Percentiles rank a stretch among this genome's conserved stretches.
These are phyloP conservation scores for Coniochaeta prunicola DNA, from an alignment of 2,329 filamentous ascomycete species.

Conservation along the genomic window DNA sequence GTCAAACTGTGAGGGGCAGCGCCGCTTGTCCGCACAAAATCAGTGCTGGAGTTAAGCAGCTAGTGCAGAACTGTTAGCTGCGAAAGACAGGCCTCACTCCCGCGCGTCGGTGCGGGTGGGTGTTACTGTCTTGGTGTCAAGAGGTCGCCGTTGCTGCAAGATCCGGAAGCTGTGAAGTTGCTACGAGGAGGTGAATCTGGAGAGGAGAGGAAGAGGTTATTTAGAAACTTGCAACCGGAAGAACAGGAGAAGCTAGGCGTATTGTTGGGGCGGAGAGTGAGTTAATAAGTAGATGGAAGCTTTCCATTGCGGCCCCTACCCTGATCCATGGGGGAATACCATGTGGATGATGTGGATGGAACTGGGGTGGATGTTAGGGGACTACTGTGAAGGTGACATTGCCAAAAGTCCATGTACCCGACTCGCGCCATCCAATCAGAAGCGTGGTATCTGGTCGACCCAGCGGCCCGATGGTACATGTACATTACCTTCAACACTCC, in stretches of 20 bases:
- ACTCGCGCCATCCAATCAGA: not conserved
- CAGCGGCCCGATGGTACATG: not conserved
- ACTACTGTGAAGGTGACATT: not conserved
- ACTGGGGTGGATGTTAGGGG: not conserved
- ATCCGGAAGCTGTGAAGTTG: not conserved
- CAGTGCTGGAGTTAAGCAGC: not conserved
- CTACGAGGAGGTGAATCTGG: not conserved
- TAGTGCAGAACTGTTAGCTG: not conserved
- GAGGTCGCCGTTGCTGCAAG: not conserved
- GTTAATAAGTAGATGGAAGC: conserved; percentile 1
- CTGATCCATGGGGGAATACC: not conserved
- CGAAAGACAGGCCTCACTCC: not conserved
- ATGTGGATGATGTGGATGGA: not conserved
- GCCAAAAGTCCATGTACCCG: not conserved
- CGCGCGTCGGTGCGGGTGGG: not conserved
- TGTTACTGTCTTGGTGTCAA: not conserved
- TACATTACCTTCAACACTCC: not conserved
- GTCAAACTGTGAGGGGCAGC: not conserved
- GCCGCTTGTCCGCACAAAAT: not conserved
- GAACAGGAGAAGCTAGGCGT: not conserved
- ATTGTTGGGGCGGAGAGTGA: conserved; percentile 2
- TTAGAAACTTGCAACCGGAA: not conserved
- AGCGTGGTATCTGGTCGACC: not conserved
- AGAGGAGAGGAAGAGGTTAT: not conserved
- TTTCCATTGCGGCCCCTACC: not conserved